Evolutionary conservation across 2,329 filamentous ascomycete species (phyloP).

Genomic region (Fusarium clavum): DNA sequence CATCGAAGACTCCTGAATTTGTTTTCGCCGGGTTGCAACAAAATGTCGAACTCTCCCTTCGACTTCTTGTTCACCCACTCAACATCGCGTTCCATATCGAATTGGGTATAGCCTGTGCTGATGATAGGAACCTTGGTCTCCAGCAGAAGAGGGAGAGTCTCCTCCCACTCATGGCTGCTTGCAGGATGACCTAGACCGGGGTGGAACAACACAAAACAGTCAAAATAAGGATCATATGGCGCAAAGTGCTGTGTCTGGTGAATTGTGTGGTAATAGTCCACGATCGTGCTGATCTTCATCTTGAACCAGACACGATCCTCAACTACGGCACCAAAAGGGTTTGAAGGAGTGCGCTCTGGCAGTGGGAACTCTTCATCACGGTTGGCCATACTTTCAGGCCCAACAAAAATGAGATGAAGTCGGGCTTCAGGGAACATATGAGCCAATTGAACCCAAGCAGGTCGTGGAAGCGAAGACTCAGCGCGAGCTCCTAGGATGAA

Average conservation of each 20-base stretch:
- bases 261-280: constrained; percentile 97
- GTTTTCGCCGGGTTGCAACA: constrained; percentile 94
- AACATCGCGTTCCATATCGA: constrained; percentile 93
- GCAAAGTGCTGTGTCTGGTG: constrained; percentile 91
- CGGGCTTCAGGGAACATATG: constrained; percentile 93
- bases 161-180: constrained; percentile 91
- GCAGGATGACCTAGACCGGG: constrained; percentile 95
- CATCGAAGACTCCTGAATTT: constrained; percentile 92
- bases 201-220: constrained; percentile 97
- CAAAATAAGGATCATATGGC: constrained; percentile 97
- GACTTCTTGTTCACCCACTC: constrained; percentile 89
- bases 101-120: constrained; percentile 95
- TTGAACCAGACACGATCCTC: constrained; percentile 89
- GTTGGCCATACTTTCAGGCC: constrained; percentile 95
- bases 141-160: constrained; percentile 87
- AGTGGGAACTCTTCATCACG: constrained; percentile 93
- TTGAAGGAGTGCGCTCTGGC: constrained; percentile 83
- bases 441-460: constrained; percentile 94
- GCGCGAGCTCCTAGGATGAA: constrained; percentile 95
- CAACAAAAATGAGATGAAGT: constrained; percentile 93
- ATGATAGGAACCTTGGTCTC: constrained; percentile 97
- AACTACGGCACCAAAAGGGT: constrained; percentile 93
- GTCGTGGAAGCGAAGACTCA: constrained; percentile 94
- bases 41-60: constrained; percentile 88
- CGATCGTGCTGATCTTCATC: constrained; percentile 97